These are phyloP conservation scores for Coemansia sp. DNA, from an alignment of 192 early-diverging fungal species.

Conservation along the genomic window DNA sequence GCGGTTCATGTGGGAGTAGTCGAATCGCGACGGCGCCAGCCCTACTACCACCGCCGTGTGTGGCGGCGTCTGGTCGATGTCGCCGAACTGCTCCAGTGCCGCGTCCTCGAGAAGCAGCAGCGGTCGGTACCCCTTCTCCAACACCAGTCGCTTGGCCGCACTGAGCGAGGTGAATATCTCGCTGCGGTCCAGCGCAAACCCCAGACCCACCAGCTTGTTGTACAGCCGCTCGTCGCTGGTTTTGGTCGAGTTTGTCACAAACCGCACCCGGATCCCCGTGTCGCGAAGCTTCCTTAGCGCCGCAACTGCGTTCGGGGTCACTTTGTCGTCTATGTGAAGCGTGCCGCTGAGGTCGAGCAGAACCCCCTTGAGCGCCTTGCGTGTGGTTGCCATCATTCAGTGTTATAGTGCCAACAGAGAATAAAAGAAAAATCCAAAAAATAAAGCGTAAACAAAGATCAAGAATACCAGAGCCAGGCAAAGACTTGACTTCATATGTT, in stretches of 20 bases:
- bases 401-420: neutral
- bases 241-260: conserved; percentile 92
- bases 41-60: conserved; percentile 83
- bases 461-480: neutral
- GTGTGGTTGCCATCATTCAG: neutral
- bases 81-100: conserved; percentile 73
- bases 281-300: conserved; percentile 66
- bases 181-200: conserved; percentile 61
- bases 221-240: conserved; percentile 61
- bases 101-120: conserved; percentile 75
- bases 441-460: neutral
- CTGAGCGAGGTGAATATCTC: conserved; percentile 82
- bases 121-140: conserved; percentile 59
- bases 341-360: conserved; percentile 82
- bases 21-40: conserved; percentile 63
- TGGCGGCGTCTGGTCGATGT: conserved; percentile 56
- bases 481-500: neutral
- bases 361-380: conserved; percentile 52
- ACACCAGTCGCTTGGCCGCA: conserved; percentile 70
- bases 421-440: neutral
- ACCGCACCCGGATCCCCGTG: conserved; percentile 59
- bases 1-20: conserved; percentile 63
- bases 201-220: conserved; percentile 62
- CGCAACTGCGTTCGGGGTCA: conserved; percentile 63
- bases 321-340: conserved; percentile 70